Percentiles rank a stretch among this genome's conserved stretches.
phyloP scores from a whole-genome alignment of 495 filamentous ascomycete genomes.

The Xylaria acuta region DNA sequence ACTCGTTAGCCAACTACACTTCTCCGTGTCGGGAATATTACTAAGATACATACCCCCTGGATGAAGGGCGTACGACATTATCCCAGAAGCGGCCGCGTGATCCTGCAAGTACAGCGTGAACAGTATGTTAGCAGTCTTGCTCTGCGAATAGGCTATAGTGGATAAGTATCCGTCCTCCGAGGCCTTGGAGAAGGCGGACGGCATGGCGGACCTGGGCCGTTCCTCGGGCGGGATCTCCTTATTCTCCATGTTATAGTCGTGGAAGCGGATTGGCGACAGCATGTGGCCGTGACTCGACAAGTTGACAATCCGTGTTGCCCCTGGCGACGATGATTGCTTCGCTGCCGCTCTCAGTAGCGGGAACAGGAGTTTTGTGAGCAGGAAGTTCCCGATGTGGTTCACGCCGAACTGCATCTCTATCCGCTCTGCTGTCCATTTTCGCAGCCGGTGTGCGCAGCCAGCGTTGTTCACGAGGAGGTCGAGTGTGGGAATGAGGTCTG shows the following conservation, averaged over 20 bases:
- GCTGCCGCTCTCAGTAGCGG: slow-evolving; percentile 51
- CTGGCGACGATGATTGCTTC: slow-evolving; percentile 33
- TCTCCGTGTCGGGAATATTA: not conserved
- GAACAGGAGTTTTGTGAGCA: slow-evolving; percentile 64
- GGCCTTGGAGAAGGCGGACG: slow-evolving; percentile 41
- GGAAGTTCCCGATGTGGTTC: slow-evolving; percentile 66
- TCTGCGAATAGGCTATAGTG: slow-evolving; percentile 61
- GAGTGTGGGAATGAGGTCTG: slow-evolving; percentile 47
- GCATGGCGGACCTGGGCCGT: slow-evolving; percentile 40
- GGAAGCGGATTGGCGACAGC: slow-evolving; percentile 59
- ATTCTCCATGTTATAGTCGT: slow-evolving; percentile 62
- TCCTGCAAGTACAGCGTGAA: slow-evolving; percentile 58
- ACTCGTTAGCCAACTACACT: slow-evolving; percentile 10
- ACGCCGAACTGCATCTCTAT: slow-evolving; percentile 65
- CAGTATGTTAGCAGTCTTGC: slow-evolving; percentile 68
- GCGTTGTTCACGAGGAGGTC: slow-evolving; percentile 67
- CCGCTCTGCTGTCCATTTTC: slow-evolving; percentile 47
- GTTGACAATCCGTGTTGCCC: slow-evolving; percentile 51
- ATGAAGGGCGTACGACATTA: slow-evolving; percentile 53
- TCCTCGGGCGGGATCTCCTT: slow-evolving; percentile 48
- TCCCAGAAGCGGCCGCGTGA: slow-evolving; percentile 40
- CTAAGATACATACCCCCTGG: slow-evolving; percentile 50
- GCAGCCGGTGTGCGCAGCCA: slow-evolving; percentile 40
- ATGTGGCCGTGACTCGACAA: slow-evolving; percentile 58
- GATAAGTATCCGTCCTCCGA: slow-evolving; percentile 59